Evolutionary conservation across 495 filamentous ascomycete genomes (phyloP), one percentile per base, ranked within the genome.

Genomic region (Hypoxylon crocopeplum): DNA sequence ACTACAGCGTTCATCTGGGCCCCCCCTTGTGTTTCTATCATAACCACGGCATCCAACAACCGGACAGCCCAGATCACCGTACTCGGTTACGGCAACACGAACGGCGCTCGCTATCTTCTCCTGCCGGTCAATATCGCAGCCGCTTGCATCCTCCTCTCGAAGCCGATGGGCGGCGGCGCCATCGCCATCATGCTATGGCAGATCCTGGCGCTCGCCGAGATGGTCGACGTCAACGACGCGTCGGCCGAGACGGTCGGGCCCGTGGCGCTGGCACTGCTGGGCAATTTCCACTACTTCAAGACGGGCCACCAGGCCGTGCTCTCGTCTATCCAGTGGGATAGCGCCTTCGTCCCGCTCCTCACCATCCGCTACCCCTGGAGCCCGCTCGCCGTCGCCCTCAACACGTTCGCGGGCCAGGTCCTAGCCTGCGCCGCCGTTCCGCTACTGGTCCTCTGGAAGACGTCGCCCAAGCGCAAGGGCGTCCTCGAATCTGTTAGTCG

Each of bases 241-340:
- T 76, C 82, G 1, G 70, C 79, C 34, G 81, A 84, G 62, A 87
- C 89, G 2, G 86, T 98, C 67, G 94, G 92, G 0, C 93, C 95
- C 17, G 77, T 92, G 17, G 79, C 96, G 32, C 80, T 99, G 8
- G 95, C 85, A 30, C 72, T 97, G 12, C 80, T 99, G 1, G 95
- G 92, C 40, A 88, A 86, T 60, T 96, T 92, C 71, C 85, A 96
- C 77, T 99, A 87, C 79, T 99, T 99, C 85, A 96, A 93, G 64
- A 99, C 94, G 0, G 94, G 94, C 60, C 94, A 99, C 73, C 95
- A 98, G 73, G 93, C 93, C 12, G 88, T 86, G 0, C 82, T 97
- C 17, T 82, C 84, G 63, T 87, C 84, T 55, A 95, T 99, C 70
- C 95, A 99, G 66, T 99, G 94, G 94, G 92, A 98, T 73, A 80